A percentile compares a stretch with the other conserved stretches of the same genome.
These are phyloP conservation scores for Helotiales sp. DNA, from an alignment of 2,329 filamentous ascomycete species.

Conservation along the genomic window DNA sequence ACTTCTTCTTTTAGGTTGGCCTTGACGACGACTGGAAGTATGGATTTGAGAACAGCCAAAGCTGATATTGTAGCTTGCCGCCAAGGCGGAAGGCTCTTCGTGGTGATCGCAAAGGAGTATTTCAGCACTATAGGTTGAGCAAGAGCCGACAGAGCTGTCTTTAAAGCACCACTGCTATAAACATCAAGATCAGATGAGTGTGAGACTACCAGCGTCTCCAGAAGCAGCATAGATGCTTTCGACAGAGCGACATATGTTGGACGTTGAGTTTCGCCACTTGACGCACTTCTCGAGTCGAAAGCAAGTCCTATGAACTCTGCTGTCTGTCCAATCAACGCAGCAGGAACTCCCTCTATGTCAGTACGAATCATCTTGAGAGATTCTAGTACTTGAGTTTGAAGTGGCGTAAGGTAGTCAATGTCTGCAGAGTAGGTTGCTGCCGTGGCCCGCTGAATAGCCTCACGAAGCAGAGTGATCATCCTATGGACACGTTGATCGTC, in stretches of 20 bases:
- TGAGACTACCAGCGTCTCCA: constrained; percentile 59
- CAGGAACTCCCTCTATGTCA: constrained; percentile 63
- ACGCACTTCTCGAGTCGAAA: constrained; percentile 47
- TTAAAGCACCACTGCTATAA: constrained; percentile 67
- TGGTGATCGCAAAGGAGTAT: constrained; percentile 73
- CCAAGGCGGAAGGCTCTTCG: constrained; percentile 75
- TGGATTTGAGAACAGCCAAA: constrained; percentile 65
- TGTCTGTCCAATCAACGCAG: constrained; percentile 67
- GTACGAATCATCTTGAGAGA: constrained; percentile 67
- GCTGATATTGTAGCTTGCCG: constrained; percentile 72
- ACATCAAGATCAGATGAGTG: constrained; percentile 66
- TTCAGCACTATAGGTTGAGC: constrained; percentile 73
- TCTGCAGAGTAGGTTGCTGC: constrained; percentile 69
- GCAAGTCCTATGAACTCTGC: constrained; percentile 72
- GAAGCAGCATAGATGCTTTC: constrained; percentile 73
- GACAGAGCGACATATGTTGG: constrained; percentile 90
- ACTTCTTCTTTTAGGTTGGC: constrained; percentile 46
- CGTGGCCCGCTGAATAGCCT: constrained; percentile 70
- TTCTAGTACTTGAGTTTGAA: constrained; percentile 70
- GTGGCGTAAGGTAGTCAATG: constrained; percentile 68
- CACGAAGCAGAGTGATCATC: constrained; percentile 71
- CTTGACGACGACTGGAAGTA: constrained; percentile 60
- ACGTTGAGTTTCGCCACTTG: constrained; percentile 43
- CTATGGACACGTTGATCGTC: constrained; percentile 60
- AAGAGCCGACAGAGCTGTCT: constrained; percentile 65